Conservation (phyloP, 192 early-diverging fungal genomes). For the Backusella circina region DNA sequence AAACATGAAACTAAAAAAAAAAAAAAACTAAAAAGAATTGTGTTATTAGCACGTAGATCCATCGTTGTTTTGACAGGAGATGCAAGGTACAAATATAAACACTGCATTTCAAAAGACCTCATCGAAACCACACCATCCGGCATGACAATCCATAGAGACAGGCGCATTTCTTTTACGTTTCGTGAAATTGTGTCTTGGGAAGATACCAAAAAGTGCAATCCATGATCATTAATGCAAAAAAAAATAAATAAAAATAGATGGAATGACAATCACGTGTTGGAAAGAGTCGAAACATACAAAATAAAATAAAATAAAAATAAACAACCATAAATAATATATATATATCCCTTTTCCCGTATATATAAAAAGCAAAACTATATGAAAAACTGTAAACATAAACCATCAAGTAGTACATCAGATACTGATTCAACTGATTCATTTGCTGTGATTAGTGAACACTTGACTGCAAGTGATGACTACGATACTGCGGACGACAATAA, state of each 20-base stretch:
- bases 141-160: constrained; percentile 44
- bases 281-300: background rate
- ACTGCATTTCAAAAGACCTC: constrained; percentile 63
- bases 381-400: background rate
- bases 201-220: background rate
- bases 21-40: background rate
- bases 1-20: background rate
- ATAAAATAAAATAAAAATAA: background rate
- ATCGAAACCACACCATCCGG: constrained; percentile 39
- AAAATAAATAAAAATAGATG: too few relatives aligned
- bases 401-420: background rate
- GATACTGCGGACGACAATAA: background rate
- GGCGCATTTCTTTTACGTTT: constrained; percentile 64
- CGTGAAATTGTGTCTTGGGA: constrained; percentile 30
- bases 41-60: constrained; percentile 48
- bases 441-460: background rate
- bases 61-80: constrained; percentile 52
- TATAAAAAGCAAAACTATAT: background rate
- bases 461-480: background rate
- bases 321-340: background rate
- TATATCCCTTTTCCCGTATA: background rate
- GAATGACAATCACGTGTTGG: background rate
- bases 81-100: constrained; percentile 57
- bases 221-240: background rate
- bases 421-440: background rate